Conservation (phyloP, 2,329 filamentous ascomycete species). For the Rasamsonia emersonii region DNA sequence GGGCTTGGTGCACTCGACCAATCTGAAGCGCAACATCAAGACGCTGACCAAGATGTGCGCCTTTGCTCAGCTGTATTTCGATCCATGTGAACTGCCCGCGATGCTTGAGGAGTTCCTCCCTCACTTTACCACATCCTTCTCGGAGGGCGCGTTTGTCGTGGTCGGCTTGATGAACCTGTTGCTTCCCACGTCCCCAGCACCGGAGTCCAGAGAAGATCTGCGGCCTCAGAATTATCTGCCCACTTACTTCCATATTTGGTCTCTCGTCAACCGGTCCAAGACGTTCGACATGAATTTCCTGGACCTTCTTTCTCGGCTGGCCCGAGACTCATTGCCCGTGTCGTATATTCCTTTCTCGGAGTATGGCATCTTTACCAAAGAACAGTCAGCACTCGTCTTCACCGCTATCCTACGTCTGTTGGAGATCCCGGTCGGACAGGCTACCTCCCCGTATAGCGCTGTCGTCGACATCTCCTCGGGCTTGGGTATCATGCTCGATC, state of each 20-base stretch:
- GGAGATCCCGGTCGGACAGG: conserved; percentile 93
- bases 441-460: conserved; percentile 79
- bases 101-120: conserved; percentile 74
- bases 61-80: conserved; percentile 86
- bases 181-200: conserved; percentile 68
- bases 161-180: conserved; percentile 77
- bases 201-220: conserved; percentile 62
- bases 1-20: conserved; percentile 52
- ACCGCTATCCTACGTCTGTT: conserved; percentile 81
- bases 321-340: conserved; percentile 71
- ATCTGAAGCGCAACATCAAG: conserved; percentile 57
- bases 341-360: conserved; percentile 70
- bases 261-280: conserved; percentile 81
- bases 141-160: conserved; percentile 89
- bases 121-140: conserved; percentile 88
- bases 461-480: conserved; percentile 76
- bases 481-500: conserved; percentile 75
- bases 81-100: conserved; percentile 72
- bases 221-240: conserved; percentile 83
- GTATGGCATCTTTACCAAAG: conserved; percentile 83
- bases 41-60: conserved; percentile 82
- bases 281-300: conserved; percentile 78
- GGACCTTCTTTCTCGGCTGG: conserved; percentile 79
- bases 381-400: conserved; percentile 88
- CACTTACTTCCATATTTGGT: conserved; percentile 95